Percentiles rank a stretch among this genome's conserved stretches.
Conservation (phyloP, 345 rosid species). For the Psidium friedrichsthalianum region DNA sequence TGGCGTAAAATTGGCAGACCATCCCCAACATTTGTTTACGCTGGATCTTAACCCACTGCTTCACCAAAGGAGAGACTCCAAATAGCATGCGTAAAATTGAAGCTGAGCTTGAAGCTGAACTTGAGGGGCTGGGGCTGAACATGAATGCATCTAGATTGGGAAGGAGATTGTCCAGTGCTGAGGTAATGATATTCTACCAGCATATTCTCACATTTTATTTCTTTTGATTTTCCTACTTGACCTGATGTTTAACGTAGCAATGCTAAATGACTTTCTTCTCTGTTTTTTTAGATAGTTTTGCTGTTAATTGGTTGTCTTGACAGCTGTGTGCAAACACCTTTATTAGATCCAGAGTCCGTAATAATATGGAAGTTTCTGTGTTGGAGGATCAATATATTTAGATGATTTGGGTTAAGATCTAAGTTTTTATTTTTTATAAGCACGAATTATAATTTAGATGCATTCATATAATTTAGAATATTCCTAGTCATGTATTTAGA, state of each 20-base stretch:
- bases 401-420: not conserved
- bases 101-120: constrained; percentile 98
- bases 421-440: not conserved
- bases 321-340: not conserved
- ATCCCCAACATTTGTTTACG: no score
- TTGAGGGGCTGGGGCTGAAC: constrained; percentile 72
- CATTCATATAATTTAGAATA: no score
- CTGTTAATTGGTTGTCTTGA: not conserved
- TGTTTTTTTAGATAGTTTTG: not conserved
- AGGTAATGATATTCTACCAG: constrained; percentile 24
- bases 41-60: no score
- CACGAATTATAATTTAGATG: no score
- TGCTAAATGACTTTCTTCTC: not conserved
- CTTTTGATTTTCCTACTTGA: not conserved
- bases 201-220: not conserved
- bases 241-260: not conserved
- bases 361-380: not conserved
- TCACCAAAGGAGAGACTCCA: constrained; percentile 8
- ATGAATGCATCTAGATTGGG: constrained; percentile 33
- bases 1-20: no score
- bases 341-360: not conserved
- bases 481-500: no score
- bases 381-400: not conserved
- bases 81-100: constrained; percentile 69
- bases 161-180: constrained; percentile 30